Evolutionary conservation across 2,329 filamentous ascomycete species (phyloP).

Genomic region (Hypomyces perniciosus): DNA sequence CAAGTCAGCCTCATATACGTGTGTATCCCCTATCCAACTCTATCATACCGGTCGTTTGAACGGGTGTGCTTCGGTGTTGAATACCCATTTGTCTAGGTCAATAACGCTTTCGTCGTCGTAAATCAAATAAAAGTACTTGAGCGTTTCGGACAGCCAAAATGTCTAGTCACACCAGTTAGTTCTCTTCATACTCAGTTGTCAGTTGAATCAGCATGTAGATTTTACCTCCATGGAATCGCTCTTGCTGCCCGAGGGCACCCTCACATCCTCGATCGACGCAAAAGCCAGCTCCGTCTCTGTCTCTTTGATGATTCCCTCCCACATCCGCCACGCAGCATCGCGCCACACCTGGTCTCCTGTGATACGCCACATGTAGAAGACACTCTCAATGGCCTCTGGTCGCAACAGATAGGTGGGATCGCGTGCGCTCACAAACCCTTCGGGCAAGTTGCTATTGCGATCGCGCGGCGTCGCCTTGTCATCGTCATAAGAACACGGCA

Average conservation of each 20-base stretch:
- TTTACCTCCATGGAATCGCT: conserved; percentile 58
- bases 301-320: conserved; percentile 34
- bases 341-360: conserved; percentile 40
- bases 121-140: conserved; percentile 73
- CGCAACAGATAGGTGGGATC: conserved; percentile 39
- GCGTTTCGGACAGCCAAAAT: conserved; percentile 70
- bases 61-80: conserved; percentile 54
- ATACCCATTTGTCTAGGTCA: conserved; percentile 64
- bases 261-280: conserved; percentile 36
- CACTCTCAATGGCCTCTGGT: conserved; percentile 47
- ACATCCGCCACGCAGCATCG: conserved; percentile 45
- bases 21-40: not conserved
- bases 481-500: conserved; percentile 30
- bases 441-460: conserved; percentile 27
- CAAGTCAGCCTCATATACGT: not conserved
- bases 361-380: conserved; percentile 47
- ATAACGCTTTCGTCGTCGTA: conserved; percentile 59
- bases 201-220: conserved; percentile 10
- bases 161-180: conserved; percentile 28
- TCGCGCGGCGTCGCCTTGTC: conserved; percentile 17
- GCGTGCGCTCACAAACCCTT: conserved; percentile 52
- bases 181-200: not conserved
- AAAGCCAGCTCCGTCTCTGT: conserved; percentile 40
- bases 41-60: conserved; percentile 27
- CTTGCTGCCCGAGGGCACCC: conserved; percentile 24